Conservation (phyloP, 2,329 filamentous ascomycete genomes). For the Neonectria magnoliae region DNA sequence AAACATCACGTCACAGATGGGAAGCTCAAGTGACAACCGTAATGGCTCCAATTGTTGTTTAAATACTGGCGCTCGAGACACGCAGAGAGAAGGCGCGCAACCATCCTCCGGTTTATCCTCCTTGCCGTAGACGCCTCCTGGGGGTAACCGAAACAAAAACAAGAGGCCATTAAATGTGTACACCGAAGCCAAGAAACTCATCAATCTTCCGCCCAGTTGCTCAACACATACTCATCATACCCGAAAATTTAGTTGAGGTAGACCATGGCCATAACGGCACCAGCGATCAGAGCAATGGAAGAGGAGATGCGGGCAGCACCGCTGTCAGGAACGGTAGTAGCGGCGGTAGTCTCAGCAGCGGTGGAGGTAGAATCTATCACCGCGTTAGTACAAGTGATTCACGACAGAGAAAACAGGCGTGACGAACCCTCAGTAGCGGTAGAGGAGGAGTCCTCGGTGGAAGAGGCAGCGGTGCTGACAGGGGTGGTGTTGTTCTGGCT, state of each 20-base stretch:
- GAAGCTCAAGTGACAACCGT: slow-evolving; percentile 10
- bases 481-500: slow-evolving; percentile 31
- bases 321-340: slow-evolving; percentile 43
- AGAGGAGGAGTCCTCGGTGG: slow-evolving; percentile 9
- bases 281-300: slow-evolving; percentile 47
- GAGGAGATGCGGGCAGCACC: slow-evolving; percentile 46
- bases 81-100: slow-evolving; percentile 34
- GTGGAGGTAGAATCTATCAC: slow-evolving; percentile 13
- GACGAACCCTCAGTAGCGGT: slow-evolving; percentile 19
- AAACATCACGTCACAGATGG: not conserved
- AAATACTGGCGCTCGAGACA: slow-evolving; percentile 40
- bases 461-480: slow-evolving; percentile 24
- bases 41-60: slow-evolving; percentile 36
- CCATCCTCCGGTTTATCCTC: slow-evolving; percentile 35
- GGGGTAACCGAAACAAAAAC: slow-evolving; percentile 43
- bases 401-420: not conserved
- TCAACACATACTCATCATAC: slow-evolving; percentile 33
- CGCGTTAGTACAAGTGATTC: not conserved
- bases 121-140: slow-evolving; percentile 39
- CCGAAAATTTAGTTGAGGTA: slow-evolving; percentile 45
- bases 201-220: slow-evolving; percentile 36
- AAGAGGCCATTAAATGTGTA: slow-evolving; percentile 42
- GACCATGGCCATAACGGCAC: slow-evolving; percentile 47
- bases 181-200: slow-evolving; percentile 38
- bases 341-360: slow-evolving; percentile 17